Evolutionary conservation across 2,329 filamentous ascomycete species (phyloP), one percentile per base, ranked within the genome.

Genomic region (Alternaria novae-zelandiae): DNA sequence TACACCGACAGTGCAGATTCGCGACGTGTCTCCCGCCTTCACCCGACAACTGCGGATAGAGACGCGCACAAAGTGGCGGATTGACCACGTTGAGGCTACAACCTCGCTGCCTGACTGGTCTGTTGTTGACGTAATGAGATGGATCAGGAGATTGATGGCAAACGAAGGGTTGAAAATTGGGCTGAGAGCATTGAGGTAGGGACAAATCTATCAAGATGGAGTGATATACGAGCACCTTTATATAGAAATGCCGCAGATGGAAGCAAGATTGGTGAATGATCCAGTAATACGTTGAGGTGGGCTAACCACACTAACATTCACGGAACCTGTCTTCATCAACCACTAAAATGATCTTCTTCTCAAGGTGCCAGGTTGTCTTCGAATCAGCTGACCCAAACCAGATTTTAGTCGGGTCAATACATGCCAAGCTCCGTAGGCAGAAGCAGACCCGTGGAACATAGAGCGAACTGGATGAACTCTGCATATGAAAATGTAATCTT

Each of bases 371-470:
- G 46, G 10, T 17, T 49, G 46, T 56, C 47, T 20, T 44, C 8
- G 17, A 25, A 41, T 20, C 49, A 54, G 51, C 46, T 45, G 47
- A 28, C 46, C 51, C 21, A 51, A 26, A 53, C 21, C 36, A 44
- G n/a, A 5, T 13, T n/a, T 45, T 21, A 20, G 17, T 13, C 20
- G 12, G 32, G 11, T 36, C 49, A 13, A 36, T 13, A 2, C 17
- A 9, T 50, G 63, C 50, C 46, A 63, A 63, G 50, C 51, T 55
- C 5, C 36, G 10, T 15, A 65, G 51, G 51, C 56, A 49, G 41
- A 57, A 63, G 30, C 23, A 45, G 30, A 56, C 28, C 51, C 21
- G 26, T 26, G 30, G 44, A 49, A 60, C 51, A n/a, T 21, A n/a
- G 44, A 41, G 43, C 41, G 12, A 51, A 20, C 21, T 51, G 20